Evolutionary conservation across 345 rosid genomes (phyloP).

Genomic region (Lumnitzera littorea): DNA sequence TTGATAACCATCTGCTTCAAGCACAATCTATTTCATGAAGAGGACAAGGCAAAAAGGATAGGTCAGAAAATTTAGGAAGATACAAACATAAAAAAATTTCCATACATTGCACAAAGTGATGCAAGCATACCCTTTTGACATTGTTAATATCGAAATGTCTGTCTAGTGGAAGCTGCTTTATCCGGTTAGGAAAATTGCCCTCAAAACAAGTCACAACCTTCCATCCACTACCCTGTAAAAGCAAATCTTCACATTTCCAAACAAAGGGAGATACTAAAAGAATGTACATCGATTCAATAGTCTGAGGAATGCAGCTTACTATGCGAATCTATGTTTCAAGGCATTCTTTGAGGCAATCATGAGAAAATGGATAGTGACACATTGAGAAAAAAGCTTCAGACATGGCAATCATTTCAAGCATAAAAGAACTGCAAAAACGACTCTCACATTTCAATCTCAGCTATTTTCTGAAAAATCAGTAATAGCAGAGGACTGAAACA

Average conservation of each 20-base stretch:
- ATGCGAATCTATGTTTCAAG: no score
- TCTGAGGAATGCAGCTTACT: no score
- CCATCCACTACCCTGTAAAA: constrained; percentile 94
- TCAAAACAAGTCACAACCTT: constrained; percentile 97
- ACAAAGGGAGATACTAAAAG: no score
- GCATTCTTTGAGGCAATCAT: no score
- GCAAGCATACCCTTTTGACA: constrained; percentile 75
- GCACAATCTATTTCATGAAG: constrained; percentile 57
- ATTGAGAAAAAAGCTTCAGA: no score
- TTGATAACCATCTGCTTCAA: constrained; percentile 99
- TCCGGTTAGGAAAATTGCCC: constrained; percentile 87
- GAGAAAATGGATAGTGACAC: no score
- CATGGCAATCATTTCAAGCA: no score
- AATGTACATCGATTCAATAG: no score
- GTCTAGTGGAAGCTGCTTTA: constrained; percentile 95
- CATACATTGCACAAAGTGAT: constrained; percentile 2
- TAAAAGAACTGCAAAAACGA: no score
- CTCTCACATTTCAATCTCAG: no score
- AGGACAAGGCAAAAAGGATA: constrained; percentile 8
- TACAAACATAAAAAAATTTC: constrained; percentile 3
- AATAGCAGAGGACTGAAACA: no score
- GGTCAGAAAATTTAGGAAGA: neutral
- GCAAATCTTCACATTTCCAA: constrained; percentile 5
- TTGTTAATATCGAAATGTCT: constrained; percentile 89
- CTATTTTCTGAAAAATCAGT: no score